Base-by-base conservation (phyloP, 495 filamentous ascomycete genomes). In the Penicillium lividum region DNA sequence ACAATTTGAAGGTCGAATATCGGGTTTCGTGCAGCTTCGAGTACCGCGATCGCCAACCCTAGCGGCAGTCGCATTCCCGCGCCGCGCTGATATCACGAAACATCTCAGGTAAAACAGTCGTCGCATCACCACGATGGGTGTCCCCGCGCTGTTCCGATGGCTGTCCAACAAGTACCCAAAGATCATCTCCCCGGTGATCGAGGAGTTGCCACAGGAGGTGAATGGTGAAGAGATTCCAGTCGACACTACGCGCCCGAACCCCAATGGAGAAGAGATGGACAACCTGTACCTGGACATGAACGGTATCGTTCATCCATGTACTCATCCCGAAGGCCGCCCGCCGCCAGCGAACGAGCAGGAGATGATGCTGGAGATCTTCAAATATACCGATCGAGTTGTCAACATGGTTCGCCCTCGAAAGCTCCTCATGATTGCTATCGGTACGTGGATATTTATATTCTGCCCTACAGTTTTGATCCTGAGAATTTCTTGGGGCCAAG, bases 281-380 rank as follows among this genome's bases (percentile, higher is more conserved):
- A 99, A 98, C 68, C 81, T 99, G 3, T 99, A 98, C 68, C 84
- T 99, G 52, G 94, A 99, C 68, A 98, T 99, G 94, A 99, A 99
- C 77, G 94, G 94, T 70, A 99, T 99, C 63, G 94, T 99, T 45
- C 94, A 99, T 83, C 95, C 95, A 3, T 99, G 94, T 77, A 96
- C 93, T 5, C 94, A 99, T 75, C 94, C 94, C 3, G 94, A 99
- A 73, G 93, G 97, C 62, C 87, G 82, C 58, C 91, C 94, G 4
- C 83, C 94, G 5, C 94, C 94, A 29, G 88, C 88, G 65, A 92
- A 91, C 43, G 94, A 99, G 78, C 90, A 94, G 72, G 94, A 97
- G 74, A 99, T 99, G 95, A 99, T 99, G 94, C 56, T 96, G 59
- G 95, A 93, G 67, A 86, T 98, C 58, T 98, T 98, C 79, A 89